Evolutionary conservation across 169 alveolate species (phyloP).

Genomic region (Ichthyophthirius multifiliis): DNA sequence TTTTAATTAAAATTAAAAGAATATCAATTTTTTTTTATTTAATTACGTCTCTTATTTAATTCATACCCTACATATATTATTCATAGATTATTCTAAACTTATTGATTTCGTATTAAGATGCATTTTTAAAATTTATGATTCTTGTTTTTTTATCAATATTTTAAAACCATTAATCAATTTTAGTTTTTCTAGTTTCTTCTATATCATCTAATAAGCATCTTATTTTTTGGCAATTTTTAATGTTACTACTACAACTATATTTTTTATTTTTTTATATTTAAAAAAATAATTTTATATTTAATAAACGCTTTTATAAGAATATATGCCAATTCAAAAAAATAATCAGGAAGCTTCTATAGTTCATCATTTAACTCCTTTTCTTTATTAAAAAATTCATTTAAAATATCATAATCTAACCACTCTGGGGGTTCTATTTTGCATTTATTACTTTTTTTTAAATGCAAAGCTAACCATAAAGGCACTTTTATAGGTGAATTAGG

Average conservation of each 20-base stretch:
- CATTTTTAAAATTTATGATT: too few species aligned
- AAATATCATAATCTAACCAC: conserved; percentile 15
- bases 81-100: too few species aligned
- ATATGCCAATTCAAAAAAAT: conserved; percentile 30
- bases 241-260: not conserved
- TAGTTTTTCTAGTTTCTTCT: not conserved
- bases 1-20: too few species aligned
- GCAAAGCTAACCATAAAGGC: conserved; percentile 28
- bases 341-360: not conserved
- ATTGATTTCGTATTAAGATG: too few species aligned
- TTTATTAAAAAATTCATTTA: conserved; percentile 4
- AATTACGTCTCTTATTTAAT: too few species aligned
- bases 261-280: not conserved
- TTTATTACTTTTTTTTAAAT: conserved; percentile 33
- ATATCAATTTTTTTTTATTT: too few species aligned
- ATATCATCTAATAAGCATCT: not conserved
- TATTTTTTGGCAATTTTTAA: not conserved
- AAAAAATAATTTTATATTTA: not conserved
- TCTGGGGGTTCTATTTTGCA: conserved; percentile 30
- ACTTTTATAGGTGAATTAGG: conserved; percentile 18
- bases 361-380: conserved; percentile 1
- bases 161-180: not conserved
- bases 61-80: too few species aligned
- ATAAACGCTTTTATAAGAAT: not conserved
- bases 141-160: not conserved